phyloP scores from a whole-genome alignment of 164 flowering plant genomes.

The Brasenia schreberi region DNA sequence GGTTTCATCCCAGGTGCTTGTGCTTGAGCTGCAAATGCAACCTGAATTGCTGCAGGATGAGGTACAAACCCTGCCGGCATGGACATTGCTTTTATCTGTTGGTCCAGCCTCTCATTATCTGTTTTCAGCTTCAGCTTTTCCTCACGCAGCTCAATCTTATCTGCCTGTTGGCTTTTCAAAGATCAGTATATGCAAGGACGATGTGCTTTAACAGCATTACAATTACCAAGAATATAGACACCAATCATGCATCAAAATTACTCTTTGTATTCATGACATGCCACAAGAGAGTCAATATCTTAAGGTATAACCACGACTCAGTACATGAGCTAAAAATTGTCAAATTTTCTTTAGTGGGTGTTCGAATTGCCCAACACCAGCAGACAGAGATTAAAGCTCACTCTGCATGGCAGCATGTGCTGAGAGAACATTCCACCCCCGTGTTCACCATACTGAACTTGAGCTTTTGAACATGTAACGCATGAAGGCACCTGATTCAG shows the following conservation, averaged over 20 bases:
- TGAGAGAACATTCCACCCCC: too few relatives aligned
- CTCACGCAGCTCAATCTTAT: constrained; percentile 89
- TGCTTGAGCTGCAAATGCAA: constrained; percentile 33
- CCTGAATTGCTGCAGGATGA: constrained; percentile 43
- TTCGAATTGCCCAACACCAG: too few relatives aligned
- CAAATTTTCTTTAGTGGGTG: too few relatives aligned
- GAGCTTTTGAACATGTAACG: background rate
- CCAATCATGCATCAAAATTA: background rate
- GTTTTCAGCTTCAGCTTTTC: constrained; percentile 80
- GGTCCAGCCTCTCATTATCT: constrained; percentile 81
- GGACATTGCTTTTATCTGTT: constrained; percentile 51
- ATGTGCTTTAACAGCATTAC: background rate
- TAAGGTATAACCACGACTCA: too few relatives aligned
- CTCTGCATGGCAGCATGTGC: too few relatives aligned
- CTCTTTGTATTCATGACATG: background rate
- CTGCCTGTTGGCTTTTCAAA: constrained; percentile 24
- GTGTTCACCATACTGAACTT: too few relatives aligned
- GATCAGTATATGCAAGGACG: background rate
- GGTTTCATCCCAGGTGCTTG: constrained; percentile 45
- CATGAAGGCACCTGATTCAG: background rate
- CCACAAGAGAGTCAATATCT: background rate
- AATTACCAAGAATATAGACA: background rate
- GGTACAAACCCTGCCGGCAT: constrained; percentile 54
- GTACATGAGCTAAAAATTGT: too few relatives aligned
- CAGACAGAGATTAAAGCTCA: too few relatives aligned